These are phyloP conservation scores for Avicennia marina DNA, from an alignment of 257 asterid genomes.

Conservation along the genomic window DNA sequence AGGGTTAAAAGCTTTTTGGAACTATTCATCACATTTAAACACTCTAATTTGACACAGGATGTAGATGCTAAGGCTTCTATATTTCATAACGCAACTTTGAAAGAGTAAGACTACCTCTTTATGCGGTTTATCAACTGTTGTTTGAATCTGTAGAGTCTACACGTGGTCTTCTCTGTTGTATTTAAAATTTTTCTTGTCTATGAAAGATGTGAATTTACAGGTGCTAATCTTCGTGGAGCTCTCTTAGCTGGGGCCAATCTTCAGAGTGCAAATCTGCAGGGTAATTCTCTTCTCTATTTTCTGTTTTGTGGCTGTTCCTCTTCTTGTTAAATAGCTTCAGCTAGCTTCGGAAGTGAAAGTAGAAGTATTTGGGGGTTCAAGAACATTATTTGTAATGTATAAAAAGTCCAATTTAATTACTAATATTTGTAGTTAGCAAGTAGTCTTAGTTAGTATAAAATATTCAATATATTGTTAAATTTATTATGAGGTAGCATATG, in stretches of 20 bases:
- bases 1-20: conserved; percentile 3
- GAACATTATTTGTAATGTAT: too few relatives aligned
- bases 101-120: conserved; percentile 54
- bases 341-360: too few relatives aligned
- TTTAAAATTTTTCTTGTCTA: conserved; percentile 35
- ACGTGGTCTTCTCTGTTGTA: conserved; percentile 17
- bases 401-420: too few relatives aligned
- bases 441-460: too few relatives aligned
- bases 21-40: conserved; percentile 16
- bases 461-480: too few relatives aligned
- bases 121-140: background rate
- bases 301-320: too few relatives aligned
- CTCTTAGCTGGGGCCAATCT: conserved; percentile 91
- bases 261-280: conserved; percentile 96
- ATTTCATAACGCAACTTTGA: conserved; percentile 85
- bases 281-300: conserved; percentile 22
- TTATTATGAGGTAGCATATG: too few relatives aligned
- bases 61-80: conserved; percentile 92
- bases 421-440: too few relatives aligned
- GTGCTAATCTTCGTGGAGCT: conserved; percentile 95
- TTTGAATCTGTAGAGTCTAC: conserved; percentile 1
- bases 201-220: conserved; percentile 91
- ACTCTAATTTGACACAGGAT: conserved; percentile 51
- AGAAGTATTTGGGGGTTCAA: too few relatives aligned
- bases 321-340: too few relatives aligned